Conservation (phyloP, 768 basidiomycete genomes). For the Mycena albidolilacea region DNA sequence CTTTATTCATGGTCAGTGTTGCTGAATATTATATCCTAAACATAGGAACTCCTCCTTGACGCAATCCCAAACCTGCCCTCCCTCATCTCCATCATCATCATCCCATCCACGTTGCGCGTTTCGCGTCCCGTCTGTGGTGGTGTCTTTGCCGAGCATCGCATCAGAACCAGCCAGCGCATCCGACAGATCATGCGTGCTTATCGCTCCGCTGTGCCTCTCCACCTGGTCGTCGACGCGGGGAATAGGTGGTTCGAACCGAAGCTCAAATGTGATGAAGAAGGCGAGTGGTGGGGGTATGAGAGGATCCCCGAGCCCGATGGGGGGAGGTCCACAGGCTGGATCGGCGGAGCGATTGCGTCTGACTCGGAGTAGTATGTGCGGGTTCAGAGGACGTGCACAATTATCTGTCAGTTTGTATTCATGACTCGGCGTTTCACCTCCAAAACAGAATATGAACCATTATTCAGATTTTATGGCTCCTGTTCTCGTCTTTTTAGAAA, state of each 20-base stretch:
- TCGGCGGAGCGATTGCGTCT: slow-evolving; percentile 4
- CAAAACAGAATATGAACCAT: slow-evolving; percentile 12
- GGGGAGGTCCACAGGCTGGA: not conserved
- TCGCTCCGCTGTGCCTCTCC: slow-evolving; percentile 6
- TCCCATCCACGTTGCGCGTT: slow-evolving; percentile 10
- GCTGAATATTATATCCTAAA: slow-evolving; percentile 4
- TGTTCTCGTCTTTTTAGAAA: slow-evolving; percentile 5
- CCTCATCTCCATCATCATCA: slow-evolving; percentile 19
- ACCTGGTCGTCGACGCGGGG: slow-evolving; percentile 11
- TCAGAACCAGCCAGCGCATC: slow-evolving; percentile 8
- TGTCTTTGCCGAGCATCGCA: slow-evolving; percentile 15
- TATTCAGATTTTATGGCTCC: slow-evolving; percentile 18
- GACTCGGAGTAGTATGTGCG: slow-evolving; percentile 16
- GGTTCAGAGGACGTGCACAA: not conserved
- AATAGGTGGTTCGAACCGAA: slow-evolving; percentile 11
- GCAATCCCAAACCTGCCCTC: slow-evolving; percentile 17
- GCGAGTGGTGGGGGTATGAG: slow-evolving; percentile 17
- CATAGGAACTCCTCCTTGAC: slow-evolving; percentile 19
- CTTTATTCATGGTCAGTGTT: not conserved
- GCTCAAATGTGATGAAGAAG: slow-evolving; percentile 4
- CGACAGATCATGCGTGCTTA: slow-evolving; percentile 11
- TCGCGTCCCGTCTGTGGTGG: slow-evolving; percentile 11
- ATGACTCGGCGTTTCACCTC: slow-evolving; percentile 9
- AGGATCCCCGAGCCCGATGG: slow-evolving; percentile 6
- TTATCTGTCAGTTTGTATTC: slow-evolving; percentile 16